These are phyloP conservation scores for Pigoraptor vietnamica DNA, from an alignment of 78 protist genomes.

Conservation along the genomic window DNA sequence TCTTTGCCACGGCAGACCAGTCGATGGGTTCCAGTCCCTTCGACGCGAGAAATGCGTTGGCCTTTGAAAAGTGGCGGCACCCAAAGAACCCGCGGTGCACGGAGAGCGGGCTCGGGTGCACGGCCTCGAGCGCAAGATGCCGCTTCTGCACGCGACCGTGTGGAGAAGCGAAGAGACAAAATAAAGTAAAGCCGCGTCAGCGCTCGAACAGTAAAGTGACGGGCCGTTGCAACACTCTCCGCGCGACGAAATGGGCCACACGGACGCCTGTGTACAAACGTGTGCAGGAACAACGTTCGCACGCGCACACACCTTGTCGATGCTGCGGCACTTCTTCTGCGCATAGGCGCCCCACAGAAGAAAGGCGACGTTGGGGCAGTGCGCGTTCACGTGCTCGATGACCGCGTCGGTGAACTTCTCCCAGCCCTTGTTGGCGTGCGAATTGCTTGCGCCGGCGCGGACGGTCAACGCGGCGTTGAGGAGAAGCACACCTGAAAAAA, in stretches of 20 bases:
- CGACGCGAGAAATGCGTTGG: no score
- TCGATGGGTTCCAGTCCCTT: no score
- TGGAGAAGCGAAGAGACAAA: background rate
- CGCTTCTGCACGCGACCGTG: background rate
- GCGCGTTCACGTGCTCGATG: background rate
- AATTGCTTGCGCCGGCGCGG: background rate
- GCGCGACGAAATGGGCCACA: no score
- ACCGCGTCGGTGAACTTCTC: slow-evolving; percentile 55
- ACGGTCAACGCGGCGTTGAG: background rate
- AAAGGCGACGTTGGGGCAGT: background rate
- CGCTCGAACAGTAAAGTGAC: no score
- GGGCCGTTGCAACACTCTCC: no score
- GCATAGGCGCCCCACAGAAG: slow-evolving; percentile 11
- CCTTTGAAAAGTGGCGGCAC: no score
- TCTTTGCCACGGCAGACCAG: no score
- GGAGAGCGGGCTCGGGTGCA: slow-evolving; percentile 63
- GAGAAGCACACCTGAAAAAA: background rate
- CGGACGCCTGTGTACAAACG: no score
- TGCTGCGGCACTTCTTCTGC: background rate
- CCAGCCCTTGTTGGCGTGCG: slow-evolving; percentile 45
- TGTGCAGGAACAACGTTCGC: background rate
- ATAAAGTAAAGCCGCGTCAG: background rate
- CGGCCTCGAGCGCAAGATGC: slow-evolving; percentile 42
- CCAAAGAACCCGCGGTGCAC: slow-evolving; percentile 40
- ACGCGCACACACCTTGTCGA: background rate